Evolutionary conservation across 345 rosid genomes (phyloP), one percentile per base, ranked within the genome.

Genomic region (Rhizophora apiculata): DNA sequence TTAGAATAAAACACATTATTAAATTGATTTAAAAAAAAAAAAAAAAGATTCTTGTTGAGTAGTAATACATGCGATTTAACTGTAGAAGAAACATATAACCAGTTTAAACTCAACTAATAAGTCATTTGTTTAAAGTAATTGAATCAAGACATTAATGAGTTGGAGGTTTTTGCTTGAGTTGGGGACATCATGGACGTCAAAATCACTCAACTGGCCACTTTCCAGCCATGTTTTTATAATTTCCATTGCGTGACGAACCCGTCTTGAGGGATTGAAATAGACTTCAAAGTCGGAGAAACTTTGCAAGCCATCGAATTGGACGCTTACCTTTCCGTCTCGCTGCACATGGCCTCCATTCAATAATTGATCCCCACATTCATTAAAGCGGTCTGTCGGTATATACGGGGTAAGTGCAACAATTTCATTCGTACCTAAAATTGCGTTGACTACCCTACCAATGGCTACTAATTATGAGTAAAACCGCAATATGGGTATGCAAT

Each of bases 201-300:
- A 36, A 36, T 36, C 67, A 70, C 67, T 27, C 68, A 26, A 70
- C 54, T 63, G 13, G n/a, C 21, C 19, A 55, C 62, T 70, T 70
- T 70, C 43, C 72, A 30, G 64, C 57, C 8, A 26, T 27, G 1
- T 26, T 8, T 6, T 7, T 24, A 6, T 5, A 5, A 29, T 62
- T 16, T 3, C 30, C 59, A 0, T 78, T 80, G 80, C 68, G 67
- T 71, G 37, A 36, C 32, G 71, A 64, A 61, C 67, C 63, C 65
- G 53, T 3, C 22, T 18, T 26, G 6, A 10, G 30, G 11, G 22
- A 58, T 37, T 63, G 63, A 39, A 19, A 18, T 29, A 52, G 39
- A 20, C 74, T 71, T 31, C 54, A 31, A 64, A 54, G 55, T 48
- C 73, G 46, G 71, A 76, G 70, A 59, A 53, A 64, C 55, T 53